A percentile compares a stretch with the other conserved stretches of the same genome.
Evolutionary conservation across 306 rosid species (phyloP).

Genomic region (Acacia confusa): DNA sequence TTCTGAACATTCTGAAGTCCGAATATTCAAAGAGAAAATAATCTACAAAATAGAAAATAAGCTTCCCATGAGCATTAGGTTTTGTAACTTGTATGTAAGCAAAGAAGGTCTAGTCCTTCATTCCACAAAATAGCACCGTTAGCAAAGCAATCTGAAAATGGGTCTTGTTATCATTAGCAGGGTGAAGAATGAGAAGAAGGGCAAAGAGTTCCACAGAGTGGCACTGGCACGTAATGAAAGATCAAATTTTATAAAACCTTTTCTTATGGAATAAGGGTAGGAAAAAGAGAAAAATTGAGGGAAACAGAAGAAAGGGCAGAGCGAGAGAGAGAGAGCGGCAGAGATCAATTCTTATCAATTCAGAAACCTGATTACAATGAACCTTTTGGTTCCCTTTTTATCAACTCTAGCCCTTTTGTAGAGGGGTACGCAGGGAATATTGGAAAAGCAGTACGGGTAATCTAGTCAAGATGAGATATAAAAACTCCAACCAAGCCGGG

Average conservation of each 20-base stretch:
- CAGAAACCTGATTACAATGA: background rate
- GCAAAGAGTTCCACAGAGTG: slow-evolving; percentile 2
- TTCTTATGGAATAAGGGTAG: background rate
- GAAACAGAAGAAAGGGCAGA: background rate
- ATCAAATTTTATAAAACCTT: slow-evolving; percentile 12
- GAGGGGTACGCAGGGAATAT: too few relatives aligned
- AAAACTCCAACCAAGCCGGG: too few relatives aligned
- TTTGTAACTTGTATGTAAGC: background rate
- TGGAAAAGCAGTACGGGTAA: too few relatives aligned
- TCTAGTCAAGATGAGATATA: too few relatives aligned
- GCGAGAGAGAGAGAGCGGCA: background rate
- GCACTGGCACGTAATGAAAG: slow-evolving; percentile 12
- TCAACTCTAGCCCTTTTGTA: background rate
- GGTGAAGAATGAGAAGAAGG: background rate
- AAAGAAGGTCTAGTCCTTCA: background rate
- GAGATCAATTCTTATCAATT: background rate
- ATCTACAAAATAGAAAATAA: slow-evolving; percentile 1
- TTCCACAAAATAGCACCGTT: slow-evolving; percentile 13
- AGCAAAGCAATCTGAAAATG: slow-evolving; percentile 18
- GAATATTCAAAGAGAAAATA: background rate
- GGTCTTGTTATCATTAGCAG: background rate
- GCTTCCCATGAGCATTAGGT: slow-evolving; percentile 12
- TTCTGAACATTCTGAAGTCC: slow-evolving; percentile 2
- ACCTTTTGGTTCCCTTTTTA: background rate
- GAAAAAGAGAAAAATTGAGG: background rate